phyloP scores from a whole-genome alignment of 768 basidiomycete genomes.

The Suillus weaverae region DNA sequence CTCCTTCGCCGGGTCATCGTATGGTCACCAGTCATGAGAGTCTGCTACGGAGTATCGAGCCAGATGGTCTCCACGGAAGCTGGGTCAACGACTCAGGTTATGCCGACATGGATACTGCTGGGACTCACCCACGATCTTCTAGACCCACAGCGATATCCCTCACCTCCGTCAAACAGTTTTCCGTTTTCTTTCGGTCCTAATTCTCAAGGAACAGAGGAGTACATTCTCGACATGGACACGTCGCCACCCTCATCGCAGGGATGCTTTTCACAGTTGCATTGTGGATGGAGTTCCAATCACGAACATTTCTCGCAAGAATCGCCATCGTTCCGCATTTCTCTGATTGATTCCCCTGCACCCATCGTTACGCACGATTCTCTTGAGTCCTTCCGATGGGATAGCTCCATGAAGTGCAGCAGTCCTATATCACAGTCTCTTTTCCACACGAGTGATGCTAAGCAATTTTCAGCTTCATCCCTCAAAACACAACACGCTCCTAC shows the following conservation, averaged over 20 bases:
- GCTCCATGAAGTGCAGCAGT: neutral
- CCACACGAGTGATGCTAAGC: neutral
- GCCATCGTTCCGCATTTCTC: neutral
- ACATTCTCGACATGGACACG: constrained; percentile 24
- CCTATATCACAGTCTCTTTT: neutral
- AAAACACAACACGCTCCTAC: neutral
- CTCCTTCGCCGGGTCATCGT: neutral
- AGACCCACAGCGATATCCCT: neutral
- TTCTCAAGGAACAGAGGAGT: constrained; percentile 15
- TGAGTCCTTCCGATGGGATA: neutral
- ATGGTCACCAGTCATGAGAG: neutral
- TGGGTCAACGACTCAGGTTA: constrained; percentile 7
- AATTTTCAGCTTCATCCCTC: neutral
- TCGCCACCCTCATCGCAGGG: constrained; percentile 14
- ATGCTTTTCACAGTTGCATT: neutral
- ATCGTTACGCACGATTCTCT: neutral
- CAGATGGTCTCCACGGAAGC: neutral
- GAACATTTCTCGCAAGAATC: neutral
- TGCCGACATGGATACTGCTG: neutral
- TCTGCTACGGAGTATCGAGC: neutral
- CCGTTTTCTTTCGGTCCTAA: constrained; percentile 17
- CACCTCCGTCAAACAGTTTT: constrained; percentile 21
- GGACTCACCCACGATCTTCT: neutral
- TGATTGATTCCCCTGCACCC: neutral
- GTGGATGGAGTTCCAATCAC: neutral